Conservation (phyloP, 2,329 filamentous ascomycete species). For the Hymenoscyphus albidus region DNA sequence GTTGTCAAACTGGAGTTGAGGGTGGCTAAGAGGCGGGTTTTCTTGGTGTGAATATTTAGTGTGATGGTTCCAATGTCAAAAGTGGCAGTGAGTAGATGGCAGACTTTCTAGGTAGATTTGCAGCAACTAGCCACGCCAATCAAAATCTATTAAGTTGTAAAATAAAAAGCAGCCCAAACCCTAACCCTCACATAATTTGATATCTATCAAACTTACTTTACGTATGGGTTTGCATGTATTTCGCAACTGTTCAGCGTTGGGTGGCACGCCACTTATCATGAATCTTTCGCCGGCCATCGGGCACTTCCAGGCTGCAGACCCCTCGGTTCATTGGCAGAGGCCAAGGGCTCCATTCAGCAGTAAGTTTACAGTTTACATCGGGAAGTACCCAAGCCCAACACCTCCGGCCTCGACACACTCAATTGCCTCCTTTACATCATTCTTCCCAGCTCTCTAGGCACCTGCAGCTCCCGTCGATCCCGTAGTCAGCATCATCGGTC, state of each 20-base stretch:
- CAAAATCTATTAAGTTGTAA: too few species aligned
- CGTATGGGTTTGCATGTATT: too few species aligned
- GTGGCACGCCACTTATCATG: too few species aligned
- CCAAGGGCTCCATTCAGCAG: too few species aligned
- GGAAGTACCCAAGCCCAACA: background rate
- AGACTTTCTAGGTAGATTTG: background rate
- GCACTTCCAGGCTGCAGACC: too few species aligned
- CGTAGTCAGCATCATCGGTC: background rate
- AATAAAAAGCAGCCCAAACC: too few species aligned
- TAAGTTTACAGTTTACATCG: too few species aligned
- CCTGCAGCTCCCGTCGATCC: background rate
- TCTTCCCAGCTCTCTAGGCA: background rate
- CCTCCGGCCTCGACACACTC: background rate
- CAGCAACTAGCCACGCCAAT: background rate
- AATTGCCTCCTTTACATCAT: background rate
- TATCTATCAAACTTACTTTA: too few species aligned
- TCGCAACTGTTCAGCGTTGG: too few species aligned
- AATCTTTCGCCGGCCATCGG: too few species aligned
- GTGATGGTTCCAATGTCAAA: background rate
- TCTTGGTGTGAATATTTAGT: constrained; percentile 2
- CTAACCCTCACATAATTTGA: too few species aligned
- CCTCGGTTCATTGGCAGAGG: too few species aligned
- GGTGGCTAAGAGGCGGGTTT: background rate
- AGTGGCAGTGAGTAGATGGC: background rate
- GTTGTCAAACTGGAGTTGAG: background rate